Evolutionary conservation across 1,284 basidiomycete species (phyloP).

Genomic region (Meripilus lineatus): DNA sequence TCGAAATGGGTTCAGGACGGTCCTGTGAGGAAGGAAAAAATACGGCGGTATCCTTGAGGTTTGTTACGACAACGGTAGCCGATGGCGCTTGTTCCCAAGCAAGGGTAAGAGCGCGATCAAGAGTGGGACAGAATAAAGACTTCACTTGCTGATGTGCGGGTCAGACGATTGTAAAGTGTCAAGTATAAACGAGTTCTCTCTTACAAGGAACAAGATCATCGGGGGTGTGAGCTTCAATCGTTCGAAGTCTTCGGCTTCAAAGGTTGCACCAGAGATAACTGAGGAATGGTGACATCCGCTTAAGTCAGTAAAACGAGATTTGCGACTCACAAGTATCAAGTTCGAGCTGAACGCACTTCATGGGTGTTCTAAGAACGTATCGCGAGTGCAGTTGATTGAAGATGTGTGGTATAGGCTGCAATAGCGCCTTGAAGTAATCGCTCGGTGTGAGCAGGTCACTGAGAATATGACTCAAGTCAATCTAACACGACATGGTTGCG

Average conservation of each 20-base stretch:
- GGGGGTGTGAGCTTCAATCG: background rate
- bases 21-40: background rate
- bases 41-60: conserved; percentile 3
- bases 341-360: conserved; percentile 2
- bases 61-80: conserved; percentile 6
- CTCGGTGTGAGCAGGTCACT: background rate
- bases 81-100: background rate
- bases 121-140: background rate
- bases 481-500: too few species aligned
- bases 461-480: too few species aligned
- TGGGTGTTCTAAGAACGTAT: background rate
- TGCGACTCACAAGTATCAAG: background rate
- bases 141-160: too few species aligned
- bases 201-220: background rate
- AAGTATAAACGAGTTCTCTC: background rate
- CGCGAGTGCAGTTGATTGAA: conserved; percentile 1
- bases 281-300: too few species aligned
- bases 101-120: background rate
- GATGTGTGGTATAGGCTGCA: conserved; percentile 2
- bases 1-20: background rate
- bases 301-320: background rate
- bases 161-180: background rate
- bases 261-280: background rate
- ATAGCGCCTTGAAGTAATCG: conserved; percentile 1
- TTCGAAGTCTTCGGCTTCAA: background rate